Conservation (phyloP, 805 yeast species). For the Gaillardinia entomophila region DNA sequence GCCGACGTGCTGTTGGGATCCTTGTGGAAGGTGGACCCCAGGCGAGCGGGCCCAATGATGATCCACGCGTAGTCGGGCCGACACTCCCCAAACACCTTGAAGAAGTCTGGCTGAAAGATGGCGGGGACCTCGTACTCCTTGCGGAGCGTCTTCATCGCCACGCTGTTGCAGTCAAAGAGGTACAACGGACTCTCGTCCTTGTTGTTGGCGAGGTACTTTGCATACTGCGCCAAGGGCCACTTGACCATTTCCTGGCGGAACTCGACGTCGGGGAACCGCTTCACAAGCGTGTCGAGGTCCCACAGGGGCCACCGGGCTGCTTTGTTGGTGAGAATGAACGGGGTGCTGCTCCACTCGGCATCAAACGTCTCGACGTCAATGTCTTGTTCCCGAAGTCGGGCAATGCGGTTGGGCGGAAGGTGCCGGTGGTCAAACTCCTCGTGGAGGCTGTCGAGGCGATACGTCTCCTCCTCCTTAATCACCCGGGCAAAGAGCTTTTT, state of each 20-base stretch:
- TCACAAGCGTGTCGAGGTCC: slow-evolving; percentile 45
- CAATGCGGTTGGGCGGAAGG: slow-evolving; percentile 40
- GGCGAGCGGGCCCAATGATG: slow-evolving; percentile 73
- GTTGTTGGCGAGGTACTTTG: slow-evolving; percentile 55
- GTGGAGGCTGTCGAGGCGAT: slow-evolving; percentile 16
- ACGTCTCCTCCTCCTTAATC: slow-evolving; percentile 39
- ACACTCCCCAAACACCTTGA: slow-evolving; percentile 49
- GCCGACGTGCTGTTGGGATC: slow-evolving; percentile 91
- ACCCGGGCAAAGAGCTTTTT: slow-evolving; percentile 40
- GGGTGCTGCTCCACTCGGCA: slow-evolving; percentile 41
- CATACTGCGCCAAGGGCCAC: slow-evolving; percentile 65
- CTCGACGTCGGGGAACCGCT: slow-evolving; percentile 50
- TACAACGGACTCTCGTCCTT: slow-evolving; percentile 81
- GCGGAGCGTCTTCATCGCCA: slow-evolving; percentile 54
- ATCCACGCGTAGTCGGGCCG: slow-evolving; percentile 94
- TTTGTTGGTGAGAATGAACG: slow-evolving; percentile 52
- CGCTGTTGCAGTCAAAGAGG: slow-evolving; percentile 73
- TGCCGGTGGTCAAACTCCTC: slow-evolving; percentile 3
- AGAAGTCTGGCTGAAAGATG: slow-evolving; percentile 55
- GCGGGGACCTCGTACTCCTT: slow-evolving; percentile 51
- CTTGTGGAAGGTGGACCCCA: slow-evolving; percentile 89
- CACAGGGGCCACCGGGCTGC: slow-evolving; percentile 59
- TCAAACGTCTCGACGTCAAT: slow-evolving; percentile 45
- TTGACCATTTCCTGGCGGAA: slow-evolving; percentile 84
- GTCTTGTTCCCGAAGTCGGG: slow-evolving; percentile 42